Conservation (phyloP, 2,329 filamentous ascomycete genomes). For the Ceratocystis cubensis region DNA sequence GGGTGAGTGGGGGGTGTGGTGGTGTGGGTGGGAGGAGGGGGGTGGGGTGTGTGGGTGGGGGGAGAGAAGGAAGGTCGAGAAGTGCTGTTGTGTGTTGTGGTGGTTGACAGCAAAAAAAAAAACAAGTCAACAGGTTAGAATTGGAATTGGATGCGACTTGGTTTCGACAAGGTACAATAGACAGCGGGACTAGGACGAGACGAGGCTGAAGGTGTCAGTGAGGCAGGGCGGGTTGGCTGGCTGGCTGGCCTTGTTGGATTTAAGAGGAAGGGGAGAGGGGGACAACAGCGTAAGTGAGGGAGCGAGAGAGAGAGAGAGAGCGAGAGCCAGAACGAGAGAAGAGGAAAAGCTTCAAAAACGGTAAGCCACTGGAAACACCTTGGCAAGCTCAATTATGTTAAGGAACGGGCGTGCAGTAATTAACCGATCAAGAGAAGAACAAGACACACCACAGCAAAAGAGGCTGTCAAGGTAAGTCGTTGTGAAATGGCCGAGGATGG, state of each 20-base stretch:
- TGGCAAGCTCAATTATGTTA: too few relatives aligned
- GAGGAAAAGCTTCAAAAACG: not conserved
- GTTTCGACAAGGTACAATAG: constrained; percentile 2
- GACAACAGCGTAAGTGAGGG: not conserved
- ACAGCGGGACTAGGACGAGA: not conserved
- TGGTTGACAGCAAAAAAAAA: not conserved
- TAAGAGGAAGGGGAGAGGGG: not conserved
- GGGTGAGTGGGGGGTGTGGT: too few relatives aligned
- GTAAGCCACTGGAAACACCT: too few relatives aligned
- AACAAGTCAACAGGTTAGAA: not conserved
- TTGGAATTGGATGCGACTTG: constrained; percentile 11
- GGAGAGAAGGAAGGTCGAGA: not conserved
- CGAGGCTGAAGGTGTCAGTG: constrained; percentile 15
- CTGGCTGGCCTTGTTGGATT: constrained; percentile 10
- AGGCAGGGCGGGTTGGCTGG: constrained; percentile 2
- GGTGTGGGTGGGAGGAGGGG: too few relatives aligned
- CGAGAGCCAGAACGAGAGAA: not conserved
- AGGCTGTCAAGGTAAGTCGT: not conserved
- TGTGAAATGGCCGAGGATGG: too few relatives aligned
- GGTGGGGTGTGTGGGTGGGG: too few relatives aligned
- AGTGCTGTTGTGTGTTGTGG: not conserved
- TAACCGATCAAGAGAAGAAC: too few relatives aligned
- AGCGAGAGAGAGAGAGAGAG: not conserved
- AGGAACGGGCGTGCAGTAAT: too few relatives aligned
- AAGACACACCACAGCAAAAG: not conserved